Evolutionary conservation across 352 stramenopile species (phyloP).

Genomic region (Globisporangium lucens): DNA sequence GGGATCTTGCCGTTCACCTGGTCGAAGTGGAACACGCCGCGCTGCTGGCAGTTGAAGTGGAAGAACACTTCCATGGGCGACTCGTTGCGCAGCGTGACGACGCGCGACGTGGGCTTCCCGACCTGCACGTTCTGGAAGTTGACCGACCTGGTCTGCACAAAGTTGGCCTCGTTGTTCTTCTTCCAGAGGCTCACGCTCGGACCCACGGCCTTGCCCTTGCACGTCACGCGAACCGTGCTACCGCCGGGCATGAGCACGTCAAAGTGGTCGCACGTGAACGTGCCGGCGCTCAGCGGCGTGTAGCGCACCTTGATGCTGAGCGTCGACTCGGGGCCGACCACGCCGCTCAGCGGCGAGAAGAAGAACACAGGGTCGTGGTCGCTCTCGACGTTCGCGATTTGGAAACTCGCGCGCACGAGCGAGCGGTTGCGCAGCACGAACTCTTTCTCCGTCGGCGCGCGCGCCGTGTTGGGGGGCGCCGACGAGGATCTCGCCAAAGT

Average conservation of each 20-base stretch:
- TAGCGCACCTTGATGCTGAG: constrained; percentile 76
- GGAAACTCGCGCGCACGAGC: constrained; percentile 86
- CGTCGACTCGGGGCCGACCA: constrained; percentile 74
- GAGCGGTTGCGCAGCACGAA: constrained; percentile 89
- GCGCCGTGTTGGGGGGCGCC: constrained; percentile 37
- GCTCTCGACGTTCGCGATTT: constrained; percentile 64
- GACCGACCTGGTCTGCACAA: constrained; percentile 67
- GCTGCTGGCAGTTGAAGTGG: constrained; percentile 69
- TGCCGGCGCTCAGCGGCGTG: constrained; percentile 74
- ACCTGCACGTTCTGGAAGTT: constrained; percentile 90
- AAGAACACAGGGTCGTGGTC: constrained; percentile 87
- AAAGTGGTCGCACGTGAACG: constrained; percentile 90
- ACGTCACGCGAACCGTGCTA: constrained; percentile 76
- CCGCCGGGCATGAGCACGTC: constrained; percentile 87
- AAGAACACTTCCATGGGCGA: constrained; percentile 69
- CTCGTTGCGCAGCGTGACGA: constrained; percentile 84
- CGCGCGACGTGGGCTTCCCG: constrained; percentile 47
- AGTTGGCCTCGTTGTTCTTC: constrained; percentile 74
- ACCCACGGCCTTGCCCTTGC: constrained; percentile 60
- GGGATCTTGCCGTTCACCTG: constrained; percentile 74
- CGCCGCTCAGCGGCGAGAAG: constrained; percentile 61
- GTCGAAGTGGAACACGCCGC: constrained; percentile 87
- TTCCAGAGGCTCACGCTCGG: constrained; percentile 75
- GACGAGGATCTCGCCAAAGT: constrained; percentile 86
- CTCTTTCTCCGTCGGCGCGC: constrained; percentile 61